Conservation (phyloP, 805 yeast species). For the Hanseniaspora occidentalis region DNA sequence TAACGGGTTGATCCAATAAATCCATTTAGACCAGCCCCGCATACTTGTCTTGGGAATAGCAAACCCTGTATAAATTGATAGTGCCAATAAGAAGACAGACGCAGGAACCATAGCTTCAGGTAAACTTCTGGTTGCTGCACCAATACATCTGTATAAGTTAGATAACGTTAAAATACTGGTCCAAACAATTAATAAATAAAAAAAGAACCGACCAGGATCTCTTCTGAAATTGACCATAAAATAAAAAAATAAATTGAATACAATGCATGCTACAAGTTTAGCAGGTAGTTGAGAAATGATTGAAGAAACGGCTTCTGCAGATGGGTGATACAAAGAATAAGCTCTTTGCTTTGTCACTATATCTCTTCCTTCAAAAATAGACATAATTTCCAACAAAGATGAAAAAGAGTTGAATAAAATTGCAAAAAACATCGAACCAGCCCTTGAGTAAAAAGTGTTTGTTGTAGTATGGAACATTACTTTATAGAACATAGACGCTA, state of each 20-base stretch:
- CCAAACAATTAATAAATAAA: constrained; percentile 32
- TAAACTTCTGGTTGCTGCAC: constrained; percentile 26
- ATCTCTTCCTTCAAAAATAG: constrained; percentile 40
- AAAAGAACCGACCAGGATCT: constrained; percentile 43
- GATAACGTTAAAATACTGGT: constrained; percentile 42
- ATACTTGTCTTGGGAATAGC: constrained; percentile 31
- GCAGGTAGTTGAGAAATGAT: constrained; percentile 47
- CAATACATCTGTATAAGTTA: constrained; percentile 33
- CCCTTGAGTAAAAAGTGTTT: constrained; percentile 36
- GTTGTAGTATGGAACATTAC: constrained; percentile 25
- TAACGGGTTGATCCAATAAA: constrained; percentile 31
- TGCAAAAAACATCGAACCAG: constrained; percentile 56
- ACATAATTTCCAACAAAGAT: constrained; percentile 42
- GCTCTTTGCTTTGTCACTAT: constrained; percentile 47
- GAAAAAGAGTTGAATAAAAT: constrained; percentile 49
- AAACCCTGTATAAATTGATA: constrained; percentile 31
- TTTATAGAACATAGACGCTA: constrained; percentile 44
- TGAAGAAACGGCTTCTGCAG: constrained; percentile 54
- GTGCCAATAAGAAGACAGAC: constrained; percentile 26
- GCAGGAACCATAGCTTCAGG: constrained; percentile 36
- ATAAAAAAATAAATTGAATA: constrained; percentile 38
- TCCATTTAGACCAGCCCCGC: constrained; percentile 38
- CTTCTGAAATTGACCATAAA: constrained; percentile 43
- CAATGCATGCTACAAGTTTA: constrained; percentile 31
- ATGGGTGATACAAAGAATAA: constrained; percentile 46